phyloP scores from a whole-genome alignment of 2,329 filamentous ascomycete genomes.

The Colletotrichum sp. region DNA sequence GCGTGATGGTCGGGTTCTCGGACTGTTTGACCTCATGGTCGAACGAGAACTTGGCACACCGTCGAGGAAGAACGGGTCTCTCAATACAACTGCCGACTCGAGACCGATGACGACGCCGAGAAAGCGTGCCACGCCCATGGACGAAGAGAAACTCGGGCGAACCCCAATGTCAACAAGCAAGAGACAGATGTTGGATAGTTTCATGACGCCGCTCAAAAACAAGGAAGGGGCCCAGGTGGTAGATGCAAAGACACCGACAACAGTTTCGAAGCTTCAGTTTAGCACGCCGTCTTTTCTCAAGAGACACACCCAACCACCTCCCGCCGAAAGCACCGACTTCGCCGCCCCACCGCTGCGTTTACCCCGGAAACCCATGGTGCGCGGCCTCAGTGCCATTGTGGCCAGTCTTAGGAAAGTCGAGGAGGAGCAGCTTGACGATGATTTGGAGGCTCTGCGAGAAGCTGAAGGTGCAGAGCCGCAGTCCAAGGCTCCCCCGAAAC shows the following conservation, averaged over 20 bases:
- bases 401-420: constrained; percentile 73
- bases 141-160: constrained; percentile 42
- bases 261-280: constrained; percentile 62
- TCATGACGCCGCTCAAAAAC: constrained; percentile 68
- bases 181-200: constrained; percentile 64
- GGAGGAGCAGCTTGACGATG: constrained; percentile 71
- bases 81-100: constrained; percentile 27
- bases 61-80: constrained; percentile 44
- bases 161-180: constrained; percentile 65
- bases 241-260: constrained; percentile 50
- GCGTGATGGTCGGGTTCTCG: constrained; percentile 76
- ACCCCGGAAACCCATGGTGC: constrained; percentile 66
- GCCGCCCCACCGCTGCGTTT: constrained; percentile 55
- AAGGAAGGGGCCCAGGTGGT: constrained; percentile 40
- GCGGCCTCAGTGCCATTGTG: constrained; percentile 77
- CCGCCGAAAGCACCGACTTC: constrained; percentile 62
- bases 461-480: constrained; percentile 59
- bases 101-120: constrained; percentile 50
- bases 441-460: constrained; percentile 76
- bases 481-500: constrained; percentile 22
- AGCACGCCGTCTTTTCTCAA: constrained; percentile 76
- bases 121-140: constrained; percentile 40
- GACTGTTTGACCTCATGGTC: constrained; percentile 75
- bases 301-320: constrained; percentile 48
- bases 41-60: constrained; percentile 56